phyloP scores from a whole-genome alignment of 805 yeast genomes.

The Saccharomyces eubayanus region DNA sequence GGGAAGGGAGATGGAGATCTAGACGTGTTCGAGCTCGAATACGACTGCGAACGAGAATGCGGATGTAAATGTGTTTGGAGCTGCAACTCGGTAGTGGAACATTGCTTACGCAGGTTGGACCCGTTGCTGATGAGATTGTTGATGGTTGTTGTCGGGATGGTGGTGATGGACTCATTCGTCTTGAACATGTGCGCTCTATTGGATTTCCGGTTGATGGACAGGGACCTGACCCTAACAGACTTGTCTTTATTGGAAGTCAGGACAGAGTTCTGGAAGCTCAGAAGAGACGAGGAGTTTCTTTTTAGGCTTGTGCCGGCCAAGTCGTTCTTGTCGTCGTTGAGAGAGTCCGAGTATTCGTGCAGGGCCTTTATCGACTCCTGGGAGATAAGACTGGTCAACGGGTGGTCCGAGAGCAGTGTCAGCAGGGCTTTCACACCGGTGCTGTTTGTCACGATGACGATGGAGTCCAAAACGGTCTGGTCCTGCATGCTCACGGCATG shows the following conservation, averaged over 20 bases:
- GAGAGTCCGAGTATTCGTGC: constrained; percentile 14
- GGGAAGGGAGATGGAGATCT: background rate
- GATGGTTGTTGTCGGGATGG: background rate
- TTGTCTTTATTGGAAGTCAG: constrained; percentile 30
- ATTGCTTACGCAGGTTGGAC: background rate
- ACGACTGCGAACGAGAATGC: background rate
- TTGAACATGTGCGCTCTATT: constrained; percentile 7
- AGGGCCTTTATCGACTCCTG: constrained; percentile 26
- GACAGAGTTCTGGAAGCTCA: constrained; percentile 24
- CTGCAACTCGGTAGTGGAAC: background rate
- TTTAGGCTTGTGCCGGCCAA: constrained; percentile 6
- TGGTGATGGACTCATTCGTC: constrained; percentile 1
- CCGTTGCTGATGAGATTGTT: background rate
- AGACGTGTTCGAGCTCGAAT: background rate
- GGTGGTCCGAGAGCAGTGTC: constrained; percentile 29
- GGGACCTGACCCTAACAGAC: constrained; percentile 26
- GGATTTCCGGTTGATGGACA: constrained; percentile 19
- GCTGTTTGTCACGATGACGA: constrained; percentile 26
- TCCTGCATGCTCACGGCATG: background rate
- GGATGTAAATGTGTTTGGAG: background rate
- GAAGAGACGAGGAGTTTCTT: constrained; percentile 26
- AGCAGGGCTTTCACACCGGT: constrained; percentile 31
- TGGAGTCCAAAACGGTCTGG: constrained; percentile 14
- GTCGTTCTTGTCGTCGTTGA: constrained; percentile 7
- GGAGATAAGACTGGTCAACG: constrained; percentile 24